A percentile compares a stretch with the other conserved stretches of the same genome.
These are phyloP conservation scores for Zasmidium cellare DNA, from an alignment of 2,329 filamentous ascomycete species.

Conservation along the genomic window DNA sequence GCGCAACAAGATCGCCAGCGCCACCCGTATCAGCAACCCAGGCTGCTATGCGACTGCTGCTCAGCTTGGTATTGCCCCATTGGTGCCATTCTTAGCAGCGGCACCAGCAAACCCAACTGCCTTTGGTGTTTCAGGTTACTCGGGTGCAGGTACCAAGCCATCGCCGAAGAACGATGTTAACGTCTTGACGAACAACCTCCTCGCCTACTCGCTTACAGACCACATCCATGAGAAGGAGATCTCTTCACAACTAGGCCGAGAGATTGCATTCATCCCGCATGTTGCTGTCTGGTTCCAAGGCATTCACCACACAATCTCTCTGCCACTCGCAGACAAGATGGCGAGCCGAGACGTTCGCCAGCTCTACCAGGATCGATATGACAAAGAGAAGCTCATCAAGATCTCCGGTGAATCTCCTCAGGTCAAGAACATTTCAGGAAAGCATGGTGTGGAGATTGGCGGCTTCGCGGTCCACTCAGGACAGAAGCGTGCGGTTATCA, in stretches of 20 bases:
- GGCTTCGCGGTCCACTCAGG: constrained; percentile 90
- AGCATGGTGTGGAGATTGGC: constrained; percentile 90
- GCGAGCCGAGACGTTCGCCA: constrained; percentile 88
- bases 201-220: constrained; percentile 87
- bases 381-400: constrained; percentile 93
- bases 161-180: constrained; percentile 90
- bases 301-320: constrained; percentile 87
- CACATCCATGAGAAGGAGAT: constrained; percentile 97
- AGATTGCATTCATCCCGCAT: constrained; percentile 86
- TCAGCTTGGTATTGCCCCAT: constrained; percentile 82
- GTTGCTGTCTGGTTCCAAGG: constrained; percentile 97
- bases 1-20: constrained; percentile 72
- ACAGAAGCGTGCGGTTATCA: constrained; percentile 91
- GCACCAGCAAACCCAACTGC: constrained; percentile 68
- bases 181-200: constrained; percentile 80
- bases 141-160: constrained; percentile 91
- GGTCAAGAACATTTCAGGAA: constrained; percentile 80
- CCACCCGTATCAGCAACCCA: constrained; percentile 85
- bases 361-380: constrained; percentile 93
- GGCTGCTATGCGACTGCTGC: constrained; percentile 95
- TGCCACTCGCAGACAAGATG: constrained; percentile 84
- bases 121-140: constrained; percentile 93
- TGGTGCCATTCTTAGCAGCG: constrained; percentile 70
- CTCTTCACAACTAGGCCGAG: constrained; percentile 69
- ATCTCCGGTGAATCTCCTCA: constrained; percentile 82